Evolutionary conservation across 495 filamentous ascomycete genomes (phyloP), one percentile per base, ranked within the genome.

Genomic region (Talaromyces ruber): DNA sequence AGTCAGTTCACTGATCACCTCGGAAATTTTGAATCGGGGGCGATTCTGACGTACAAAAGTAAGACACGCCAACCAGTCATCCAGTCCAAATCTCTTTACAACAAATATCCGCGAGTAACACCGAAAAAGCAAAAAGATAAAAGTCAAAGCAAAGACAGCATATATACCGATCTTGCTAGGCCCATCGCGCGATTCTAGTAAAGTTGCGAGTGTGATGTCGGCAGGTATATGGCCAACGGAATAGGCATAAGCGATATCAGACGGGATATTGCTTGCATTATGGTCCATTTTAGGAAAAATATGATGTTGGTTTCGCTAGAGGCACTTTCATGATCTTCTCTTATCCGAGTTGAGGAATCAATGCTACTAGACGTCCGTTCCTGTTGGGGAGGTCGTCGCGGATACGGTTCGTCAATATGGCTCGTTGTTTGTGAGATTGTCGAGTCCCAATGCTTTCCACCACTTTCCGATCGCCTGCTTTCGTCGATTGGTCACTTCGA

Each of bases 61-160:
- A 4, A 45, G 6, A 47, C 57, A 59, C 57, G 57, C 57, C 34
- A 59, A 32, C 57, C 57, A 59, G 25, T 59, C 57, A 39, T 59
- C 57, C 14, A 59, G 18, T 6, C 57, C 57, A 45, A 59, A 59
- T 26, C 37, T 47, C 28, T 25, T 30, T 9, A 59, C 57, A 26
- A 59, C 22, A 26, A 59, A 59, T 25, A 59, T 59, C 18, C 57
- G 30, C 22, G 57, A 59, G 47, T 59, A 59, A 28, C 57, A 59
- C 24, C 57, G 57, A 24, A 26, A 14, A 21, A 59, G 22, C 57
- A 59, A 39, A n/a, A 59, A 59, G 4, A 39, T 22, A 16, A 59
- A 39, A 4, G 57, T 45, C 16, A 59, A 59, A 43, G 25, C 30
- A 25, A 59, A 59, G 4, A 59, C 22, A 7, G 25, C 32, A 39